phyloP scores from a whole-genome alignment of 495 filamentous ascomycete species.

The Sordaria brevicollis region DNA sequence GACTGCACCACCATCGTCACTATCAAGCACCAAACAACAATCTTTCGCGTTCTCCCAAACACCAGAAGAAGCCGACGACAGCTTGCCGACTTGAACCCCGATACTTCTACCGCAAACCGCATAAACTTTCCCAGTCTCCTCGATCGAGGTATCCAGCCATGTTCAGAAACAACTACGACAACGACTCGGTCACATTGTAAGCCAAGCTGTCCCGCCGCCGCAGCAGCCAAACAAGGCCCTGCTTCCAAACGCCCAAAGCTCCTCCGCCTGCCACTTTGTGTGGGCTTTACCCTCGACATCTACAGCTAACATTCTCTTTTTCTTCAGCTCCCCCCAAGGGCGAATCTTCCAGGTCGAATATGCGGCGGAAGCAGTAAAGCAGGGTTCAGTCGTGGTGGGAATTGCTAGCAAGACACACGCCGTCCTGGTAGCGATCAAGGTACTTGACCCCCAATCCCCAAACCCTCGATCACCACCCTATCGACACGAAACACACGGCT shows the following conservation, averaged over 20 bases:
- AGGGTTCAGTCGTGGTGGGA: slow-evolving; percentile 95
- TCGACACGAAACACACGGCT: neutral
- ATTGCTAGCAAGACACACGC: slow-evolving; percentile 96
- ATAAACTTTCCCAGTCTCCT: neutral
- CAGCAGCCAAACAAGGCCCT: neutral
- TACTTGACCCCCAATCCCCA: slow-evolving; percentile 29
- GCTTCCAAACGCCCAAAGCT: neutral
- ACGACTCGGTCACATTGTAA: slow-evolving; percentile 99
- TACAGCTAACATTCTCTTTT: slow-evolving; percentile 5
- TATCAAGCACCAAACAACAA: neutral
- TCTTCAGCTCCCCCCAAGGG: slow-evolving; percentile 84
- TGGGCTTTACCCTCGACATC: neutral
- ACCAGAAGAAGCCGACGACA: neutral
- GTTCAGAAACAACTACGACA: slow-evolving; percentile 99
- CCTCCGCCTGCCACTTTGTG: neutral
- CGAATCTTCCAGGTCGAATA: slow-evolving; percentile 99
- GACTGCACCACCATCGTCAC: neutral
- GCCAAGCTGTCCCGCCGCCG: slow-evolving; percentile 15
- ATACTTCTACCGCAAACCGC: neutral
- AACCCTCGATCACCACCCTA: neutral
- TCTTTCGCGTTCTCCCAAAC: neutral
- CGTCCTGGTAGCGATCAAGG: slow-evolving; percentile 94
- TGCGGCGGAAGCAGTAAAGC: slow-evolving; percentile 96
- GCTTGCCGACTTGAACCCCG: neutral
- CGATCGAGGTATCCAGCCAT: slow-evolving; percentile 34